These are phyloP conservation scores for Arthroderma sp. DNA, from an alignment of 2,329 filamentous ascomycete genomes.

Conservation along the genomic window DNA sequence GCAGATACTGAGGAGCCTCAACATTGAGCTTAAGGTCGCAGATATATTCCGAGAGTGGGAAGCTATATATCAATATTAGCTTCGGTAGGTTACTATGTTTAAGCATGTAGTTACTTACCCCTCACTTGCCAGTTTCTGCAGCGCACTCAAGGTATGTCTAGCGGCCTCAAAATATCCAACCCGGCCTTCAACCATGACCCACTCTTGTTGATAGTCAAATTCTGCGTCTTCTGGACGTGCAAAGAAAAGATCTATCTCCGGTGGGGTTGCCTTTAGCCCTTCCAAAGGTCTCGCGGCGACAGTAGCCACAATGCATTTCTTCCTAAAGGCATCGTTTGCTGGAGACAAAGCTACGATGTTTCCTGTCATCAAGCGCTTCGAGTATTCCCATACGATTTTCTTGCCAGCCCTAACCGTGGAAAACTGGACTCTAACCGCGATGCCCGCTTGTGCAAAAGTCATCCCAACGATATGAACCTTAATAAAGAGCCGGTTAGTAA, in stretches of 20 bases:
- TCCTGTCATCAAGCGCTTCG: conserved; percentile 45
- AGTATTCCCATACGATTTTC: conserved; percentile 56
- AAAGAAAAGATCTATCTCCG: conserved; percentile 66
- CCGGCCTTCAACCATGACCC: conserved; percentile 68
- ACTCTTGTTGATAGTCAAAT: conserved; percentile 57
- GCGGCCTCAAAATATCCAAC: conserved; percentile 65
- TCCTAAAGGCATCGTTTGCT: conserved; percentile 48
- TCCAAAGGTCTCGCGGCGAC: conserved; percentile 58
- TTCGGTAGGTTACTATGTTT: background rate
- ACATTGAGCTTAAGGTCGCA: conserved; percentile 31
- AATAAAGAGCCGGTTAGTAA: background rate
- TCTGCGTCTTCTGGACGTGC: conserved; percentile 46
- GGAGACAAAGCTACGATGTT: conserved; percentile 46
- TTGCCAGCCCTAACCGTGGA: conserved; percentile 54
- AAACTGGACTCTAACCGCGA: conserved; percentile 58
- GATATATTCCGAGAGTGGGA: conserved; percentile 35
- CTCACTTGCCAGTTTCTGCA: conserved; percentile 55
- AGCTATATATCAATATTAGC: conserved; percentile 21
- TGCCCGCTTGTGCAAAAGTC: conserved; percentile 49
- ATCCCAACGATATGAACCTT: conserved; percentile 58
- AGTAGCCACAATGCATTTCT: conserved; percentile 55
- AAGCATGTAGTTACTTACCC: conserved; percentile 19
- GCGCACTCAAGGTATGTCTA: conserved; percentile 57
- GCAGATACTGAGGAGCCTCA: conserved; percentile 42
- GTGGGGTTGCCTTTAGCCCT: conserved; percentile 53